phyloP scores from a whole-genome alignment of 768 basidiomycete species.

The Lepiota venenata region DNA sequence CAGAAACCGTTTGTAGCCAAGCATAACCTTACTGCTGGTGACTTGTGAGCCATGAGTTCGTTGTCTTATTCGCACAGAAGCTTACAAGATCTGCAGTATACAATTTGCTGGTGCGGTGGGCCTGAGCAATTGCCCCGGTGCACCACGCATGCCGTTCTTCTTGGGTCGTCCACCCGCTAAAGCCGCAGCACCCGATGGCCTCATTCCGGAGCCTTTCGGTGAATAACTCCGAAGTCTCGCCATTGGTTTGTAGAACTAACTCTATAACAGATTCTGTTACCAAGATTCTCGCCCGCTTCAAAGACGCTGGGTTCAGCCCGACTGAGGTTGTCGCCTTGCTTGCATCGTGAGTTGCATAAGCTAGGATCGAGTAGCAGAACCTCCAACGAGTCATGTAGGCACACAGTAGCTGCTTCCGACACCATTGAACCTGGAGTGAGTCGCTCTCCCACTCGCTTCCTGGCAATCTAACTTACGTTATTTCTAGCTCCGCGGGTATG shows the following conservation, averaged over 20 bases:
- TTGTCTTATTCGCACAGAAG: not conserved
- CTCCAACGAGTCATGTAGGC: not conserved
- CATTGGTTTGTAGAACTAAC: not conserved
- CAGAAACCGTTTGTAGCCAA: constrained; percentile 30
- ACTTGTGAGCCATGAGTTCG: constrained; percentile 34
- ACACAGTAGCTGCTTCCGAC: constrained; percentile 7
- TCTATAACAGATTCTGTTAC: constrained; percentile 15
- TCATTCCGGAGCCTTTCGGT: constrained; percentile 23
- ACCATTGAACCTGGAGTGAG: constrained; percentile 4
- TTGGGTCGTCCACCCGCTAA: constrained; percentile 32
- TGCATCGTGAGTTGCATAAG: constrained; percentile 3
- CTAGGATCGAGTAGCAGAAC: not conserved
- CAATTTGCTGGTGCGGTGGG: constrained; percentile 46
- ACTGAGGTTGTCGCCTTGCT: constrained; percentile 14
- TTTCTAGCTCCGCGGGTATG: constrained; percentile 7
- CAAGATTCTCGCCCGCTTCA: constrained; percentile 19
- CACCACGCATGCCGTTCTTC: constrained; percentile 39
- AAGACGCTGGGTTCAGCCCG: constrained; percentile 20
- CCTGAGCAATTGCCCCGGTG: constrained; percentile 39
- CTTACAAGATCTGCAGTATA: constrained; percentile 24
- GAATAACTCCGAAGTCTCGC: not conserved
- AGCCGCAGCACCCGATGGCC: constrained; percentile 25
- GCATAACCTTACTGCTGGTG: constrained; percentile 37
- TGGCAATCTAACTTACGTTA: not conserved
- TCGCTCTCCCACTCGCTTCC: not conserved